Conservation (phyloP, 176 grass and related monocot genomes). For the Carex cristatella region DNA sequence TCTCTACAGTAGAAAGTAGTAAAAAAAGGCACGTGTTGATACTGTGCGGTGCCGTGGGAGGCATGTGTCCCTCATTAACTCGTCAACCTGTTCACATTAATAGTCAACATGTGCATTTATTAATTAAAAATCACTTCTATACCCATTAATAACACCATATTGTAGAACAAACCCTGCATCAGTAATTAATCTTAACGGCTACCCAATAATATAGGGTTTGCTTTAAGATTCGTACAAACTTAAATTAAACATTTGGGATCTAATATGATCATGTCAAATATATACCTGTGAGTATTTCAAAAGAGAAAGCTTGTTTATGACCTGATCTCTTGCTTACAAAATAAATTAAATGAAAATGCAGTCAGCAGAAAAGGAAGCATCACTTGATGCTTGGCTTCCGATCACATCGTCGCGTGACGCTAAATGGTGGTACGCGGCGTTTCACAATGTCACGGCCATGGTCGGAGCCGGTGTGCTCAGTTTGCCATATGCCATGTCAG, state of each 20-base stretch:
- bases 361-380: conserved; percentile 28
- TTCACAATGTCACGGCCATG: conserved; percentile 99
- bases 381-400: conserved; percentile 65
- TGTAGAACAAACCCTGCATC: neutral
- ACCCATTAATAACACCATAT: neutral
- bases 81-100: neutral
- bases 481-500: conserved; percentile 74
- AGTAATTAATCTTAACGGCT: neutral
- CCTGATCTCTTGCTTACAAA: neutral
- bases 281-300: no score
- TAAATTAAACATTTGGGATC: no score
- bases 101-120: neutral
- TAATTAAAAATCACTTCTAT: neutral
- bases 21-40: neutral
- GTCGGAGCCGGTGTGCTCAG: conserved; percentile 87
- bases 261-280: no score
- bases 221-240: no score
- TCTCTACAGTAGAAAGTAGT: neutral
- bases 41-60: neutral
- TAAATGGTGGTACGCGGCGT: conserved; percentile 94
- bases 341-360: conserved; percentile 2
- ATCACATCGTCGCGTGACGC: conserved; percentile 81
- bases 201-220: neutral
- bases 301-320: neutral
- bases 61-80: neutral